These are phyloP conservation scores for Chiua virens DNA, from an alignment of 768 basidiomycete genomes.

Conservation along the genomic window DNA sequence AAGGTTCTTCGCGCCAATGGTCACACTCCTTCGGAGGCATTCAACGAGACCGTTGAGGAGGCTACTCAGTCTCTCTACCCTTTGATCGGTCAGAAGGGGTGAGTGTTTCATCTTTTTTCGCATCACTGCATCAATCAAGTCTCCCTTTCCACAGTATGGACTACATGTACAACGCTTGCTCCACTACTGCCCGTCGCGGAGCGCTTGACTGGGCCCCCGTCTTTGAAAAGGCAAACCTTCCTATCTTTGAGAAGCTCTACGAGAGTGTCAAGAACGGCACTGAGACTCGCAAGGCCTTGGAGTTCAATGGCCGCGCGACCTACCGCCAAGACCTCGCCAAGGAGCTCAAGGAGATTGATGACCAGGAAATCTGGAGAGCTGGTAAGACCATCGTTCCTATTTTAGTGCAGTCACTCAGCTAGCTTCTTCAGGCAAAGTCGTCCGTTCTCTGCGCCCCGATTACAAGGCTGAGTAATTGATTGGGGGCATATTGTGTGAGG, in stretches of 20 bases:
- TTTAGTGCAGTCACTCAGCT: slow-evolving; percentile 5
- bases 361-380: slow-evolving; percentile 98
- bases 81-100: slow-evolving; percentile 93
- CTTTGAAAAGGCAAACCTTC: slow-evolving; percentile 92
- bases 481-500: neutral
- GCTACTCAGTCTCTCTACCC: slow-evolving; percentile 99
- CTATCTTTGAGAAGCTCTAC: slow-evolving; percentile 94
- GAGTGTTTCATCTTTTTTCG: slow-evolving; percentile 22
- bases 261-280: slow-evolving; percentile 92
- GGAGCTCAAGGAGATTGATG: slow-evolving; percentile 92
- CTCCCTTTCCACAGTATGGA: slow-evolving; percentile 68
- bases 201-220: slow-evolving; percentile 99
- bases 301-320: slow-evolving; percentile 90
- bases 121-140: neutral
- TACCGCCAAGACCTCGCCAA: slow-evolving; percentile 92
- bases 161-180: slow-evolving; percentile 99
- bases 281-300: slow-evolving; percentile 95
- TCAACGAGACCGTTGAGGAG: slow-evolving; percentile 99
- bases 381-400: slow-evolving; percentile 46
- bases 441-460: slow-evolving; percentile 86
- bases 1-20: slow-evolving; percentile 95
- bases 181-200: slow-evolving; percentile 97
- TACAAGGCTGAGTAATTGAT: slow-evolving; percentile 60
- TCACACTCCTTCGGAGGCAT: slow-evolving; percentile 96
- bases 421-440: slow-evolving; percentile 66